These are phyloP conservation scores for Guillardia theta DNA, from an alignment of 78 protist genomes.

Conservation along the genomic window DNA sequence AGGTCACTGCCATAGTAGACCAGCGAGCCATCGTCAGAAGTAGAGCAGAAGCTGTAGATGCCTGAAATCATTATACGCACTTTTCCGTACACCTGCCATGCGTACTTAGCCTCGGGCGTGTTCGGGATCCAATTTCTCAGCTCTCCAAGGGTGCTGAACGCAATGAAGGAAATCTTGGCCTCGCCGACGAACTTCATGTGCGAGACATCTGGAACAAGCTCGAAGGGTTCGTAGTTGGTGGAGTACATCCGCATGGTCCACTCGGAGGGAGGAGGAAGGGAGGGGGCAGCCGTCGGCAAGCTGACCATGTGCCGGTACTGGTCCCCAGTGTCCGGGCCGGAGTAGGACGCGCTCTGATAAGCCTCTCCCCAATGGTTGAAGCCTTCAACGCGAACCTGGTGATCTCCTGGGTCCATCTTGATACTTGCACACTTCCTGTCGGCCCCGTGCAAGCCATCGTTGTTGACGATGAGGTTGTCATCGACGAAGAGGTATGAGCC, in stretches of 20 bases:
- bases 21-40: not conserved
- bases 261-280: not conserved
- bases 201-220: not conserved
- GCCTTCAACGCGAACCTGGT: not conserved
- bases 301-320: not conserved
- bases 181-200: not conserved
- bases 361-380: not conserved
- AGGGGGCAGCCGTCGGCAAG: not conserved
- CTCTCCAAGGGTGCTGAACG: not conserved
- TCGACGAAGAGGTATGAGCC: not conserved
- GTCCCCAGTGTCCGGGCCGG: constrained; percentile 17
- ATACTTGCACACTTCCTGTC: not conserved
- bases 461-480: not conserved
- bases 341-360: not conserved
- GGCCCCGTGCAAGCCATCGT: not conserved
- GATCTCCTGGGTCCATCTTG: not conserved
- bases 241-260: not conserved
- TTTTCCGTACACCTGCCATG: not conserved
- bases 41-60: not conserved
- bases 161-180: not conserved
- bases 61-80: not conserved
- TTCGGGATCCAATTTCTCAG: not conserved
- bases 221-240: not conserved
- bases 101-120: not conserved
- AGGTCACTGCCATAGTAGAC: not conserved